Conservation (phyloP, 495 filamentous ascomycete species). For the Haplographium delicatum region DNA sequence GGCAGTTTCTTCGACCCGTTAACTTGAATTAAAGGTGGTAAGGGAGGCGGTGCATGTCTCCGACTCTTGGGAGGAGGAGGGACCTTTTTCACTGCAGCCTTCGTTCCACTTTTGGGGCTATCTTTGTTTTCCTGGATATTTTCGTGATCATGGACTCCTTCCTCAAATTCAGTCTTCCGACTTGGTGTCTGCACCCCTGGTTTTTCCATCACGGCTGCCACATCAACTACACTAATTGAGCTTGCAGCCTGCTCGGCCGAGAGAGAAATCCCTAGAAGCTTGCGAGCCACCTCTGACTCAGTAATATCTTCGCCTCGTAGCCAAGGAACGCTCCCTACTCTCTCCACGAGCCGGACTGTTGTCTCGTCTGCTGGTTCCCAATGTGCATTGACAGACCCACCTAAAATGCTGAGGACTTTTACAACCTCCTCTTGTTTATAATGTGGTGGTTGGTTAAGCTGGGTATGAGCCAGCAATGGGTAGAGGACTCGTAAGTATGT, state of each 20-base stretch:
- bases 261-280: constrained; percentile 45
- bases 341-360: constrained; percentile 73
- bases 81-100: constrained; percentile 7
- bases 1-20: constrained; percentile 42
- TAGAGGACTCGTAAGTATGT: constrained; percentile 97
- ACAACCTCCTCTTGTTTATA: constrained; percentile 90
- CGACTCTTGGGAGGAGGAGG: constrained; percentile 31
- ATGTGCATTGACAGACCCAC: constrained; percentile 58
- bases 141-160: constrained; percentile 5
- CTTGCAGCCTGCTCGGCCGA: constrained; percentile 41
- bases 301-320: constrained; percentile 45
- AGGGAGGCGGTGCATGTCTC: constrained; percentile 39
- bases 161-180: constrained; percentile 40
- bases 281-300: constrained; percentile 40
- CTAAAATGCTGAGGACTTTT: constrained; percentile 65
- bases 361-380: constrained; percentile 91
- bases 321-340: constrained; percentile 83
- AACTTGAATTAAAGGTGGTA: constrained; percentile 23
- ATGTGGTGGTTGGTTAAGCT: constrained; percentile 74
- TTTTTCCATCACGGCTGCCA: constrained; percentile 75
- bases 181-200: constrained; percentile 83
- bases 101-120: neutral
- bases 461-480: constrained; percentile 84
- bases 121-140: no score
- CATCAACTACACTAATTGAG: constrained; percentile 66